Evolutionary conservation across 169 alveolate genomes (phyloP).

Genomic region (Nephromyces sp.): DNA sequence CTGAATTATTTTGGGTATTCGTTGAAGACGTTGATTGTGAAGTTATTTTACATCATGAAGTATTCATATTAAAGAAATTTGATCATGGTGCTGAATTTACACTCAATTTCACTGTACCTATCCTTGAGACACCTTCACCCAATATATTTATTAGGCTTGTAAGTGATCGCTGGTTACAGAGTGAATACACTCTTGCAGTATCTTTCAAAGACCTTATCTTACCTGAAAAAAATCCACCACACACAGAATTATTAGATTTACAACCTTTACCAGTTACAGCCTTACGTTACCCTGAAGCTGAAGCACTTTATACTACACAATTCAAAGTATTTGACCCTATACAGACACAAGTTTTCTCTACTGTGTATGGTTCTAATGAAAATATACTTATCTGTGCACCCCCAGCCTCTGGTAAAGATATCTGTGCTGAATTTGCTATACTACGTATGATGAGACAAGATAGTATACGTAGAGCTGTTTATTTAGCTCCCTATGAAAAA

Average conservation of each 20-base stretch:
- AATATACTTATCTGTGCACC: conserved; percentile 84
- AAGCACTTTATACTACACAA: conserved; percentile 39
- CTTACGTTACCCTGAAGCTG: conserved; percentile 69
- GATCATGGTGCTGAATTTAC: conserved; percentile 66
- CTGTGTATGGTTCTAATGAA: conserved; percentile 64
- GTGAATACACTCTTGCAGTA: conserved; percentile 69
- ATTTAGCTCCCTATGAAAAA: conserved; percentile 46
- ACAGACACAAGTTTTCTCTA: conserved; percentile 51
- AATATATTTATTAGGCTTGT: conserved; percentile 88
- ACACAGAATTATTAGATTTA: conserved; percentile 83
- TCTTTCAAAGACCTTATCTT: conserved; percentile 77
- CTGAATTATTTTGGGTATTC: conserved; percentile 88
- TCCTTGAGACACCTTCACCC: conserved; percentile 91
- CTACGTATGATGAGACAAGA: conserved; percentile 60
- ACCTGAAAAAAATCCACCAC: conserved; percentile 82
- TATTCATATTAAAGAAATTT: conserved; percentile 27
- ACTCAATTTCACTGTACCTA: conserved; percentile 86
- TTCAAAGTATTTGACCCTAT: conserved; percentile 50
- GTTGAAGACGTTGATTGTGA: conserved; percentile 95
- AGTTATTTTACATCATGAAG: conserved; percentile 82
- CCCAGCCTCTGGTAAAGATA: conserved; percentile 72
- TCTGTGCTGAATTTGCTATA: conserved; percentile 77
- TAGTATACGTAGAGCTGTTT: conserved; percentile 44
- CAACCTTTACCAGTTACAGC: conserved; percentile 84
- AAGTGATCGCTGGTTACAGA: conserved; percentile 86